Conservation (phyloP, 805 yeast genomes). For the Henningerozyma blattae region DNA sequence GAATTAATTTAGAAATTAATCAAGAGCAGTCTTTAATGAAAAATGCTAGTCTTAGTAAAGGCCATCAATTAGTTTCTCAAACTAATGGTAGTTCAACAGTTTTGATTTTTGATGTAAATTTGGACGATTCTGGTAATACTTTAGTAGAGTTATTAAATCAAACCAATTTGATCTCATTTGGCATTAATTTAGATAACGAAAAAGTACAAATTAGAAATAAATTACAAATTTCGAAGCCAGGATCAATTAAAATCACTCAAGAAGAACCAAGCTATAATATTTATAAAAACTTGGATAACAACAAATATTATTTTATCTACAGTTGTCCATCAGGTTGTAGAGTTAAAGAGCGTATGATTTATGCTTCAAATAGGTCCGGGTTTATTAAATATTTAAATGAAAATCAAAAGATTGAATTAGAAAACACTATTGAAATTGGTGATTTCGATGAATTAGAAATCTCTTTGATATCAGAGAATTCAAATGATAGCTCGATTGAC, state of each 20-base stretch:
- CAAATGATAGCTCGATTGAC: constrained; percentile 4
- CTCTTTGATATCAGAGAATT: constrained; percentile 16
- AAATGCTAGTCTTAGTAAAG: constrained; percentile 5
- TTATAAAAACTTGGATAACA: constrained; percentile 31
- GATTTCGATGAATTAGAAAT: constrained; percentile 59
- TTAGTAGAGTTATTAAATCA: constrained; percentile 19
- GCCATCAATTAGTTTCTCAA: constrained; percentile 20
- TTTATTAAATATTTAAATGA: constrained; percentile 39
- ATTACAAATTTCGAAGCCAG: constrained; percentile 12
- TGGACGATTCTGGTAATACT: constrained; percentile 5
- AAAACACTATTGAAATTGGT: constrained; percentile 53
- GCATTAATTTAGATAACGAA: constrained; percentile 40
- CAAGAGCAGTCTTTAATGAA: constrained; percentile 19
- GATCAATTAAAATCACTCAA: constrained; percentile 26
- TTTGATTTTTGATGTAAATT: constrained; percentile 15
- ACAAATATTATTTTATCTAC: constrained; percentile 53
- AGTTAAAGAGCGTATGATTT: constrained; percentile 84
- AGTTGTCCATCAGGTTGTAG: constrained; percentile 85
- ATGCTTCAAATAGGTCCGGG: constrained; percentile 70
- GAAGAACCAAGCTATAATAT: constrained; percentile 49
- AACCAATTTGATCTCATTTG: constrained; percentile 37
- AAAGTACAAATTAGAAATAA: constrained; percentile 29
- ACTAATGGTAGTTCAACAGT: constrained; percentile 16
- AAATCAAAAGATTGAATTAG: constrained; percentile 27
- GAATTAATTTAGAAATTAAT: constrained; percentile 12